phyloP scores from a whole-genome alignment of 2,329 filamentous ascomycete species.

The Ilyonectria mors-panacis region DNA sequence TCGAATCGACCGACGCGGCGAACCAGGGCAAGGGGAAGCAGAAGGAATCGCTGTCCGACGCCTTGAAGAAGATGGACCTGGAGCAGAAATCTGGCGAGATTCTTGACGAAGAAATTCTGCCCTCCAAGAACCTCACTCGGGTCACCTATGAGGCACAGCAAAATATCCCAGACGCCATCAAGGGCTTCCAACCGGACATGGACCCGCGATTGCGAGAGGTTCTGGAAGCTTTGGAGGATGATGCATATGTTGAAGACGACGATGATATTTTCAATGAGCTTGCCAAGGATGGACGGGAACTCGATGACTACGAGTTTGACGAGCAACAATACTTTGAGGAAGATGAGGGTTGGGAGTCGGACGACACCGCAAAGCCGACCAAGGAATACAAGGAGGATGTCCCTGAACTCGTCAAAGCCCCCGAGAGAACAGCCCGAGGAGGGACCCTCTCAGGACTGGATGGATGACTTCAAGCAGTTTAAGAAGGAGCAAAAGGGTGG shows the following conservation, averaged over 20 bases:
- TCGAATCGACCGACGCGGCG: slow-evolving; percentile 78
- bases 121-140: slow-evolving; percentile 83
- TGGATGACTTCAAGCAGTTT: slow-evolving; percentile 94
- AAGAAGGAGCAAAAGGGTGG: slow-evolving; percentile 81
- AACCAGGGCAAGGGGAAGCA: slow-evolving; percentile 81
- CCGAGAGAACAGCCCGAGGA: slow-evolving; percentile 69
- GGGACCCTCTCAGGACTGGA: slow-evolving; percentile 83
- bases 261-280: slow-evolving; percentile 88
- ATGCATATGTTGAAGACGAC: slow-evolving; percentile 90
- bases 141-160: slow-evolving; percentile 93
- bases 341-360: slow-evolving; percentile 94
- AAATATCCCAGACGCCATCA: slow-evolving; percentile 89
- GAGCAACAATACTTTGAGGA: slow-evolving; percentile 71
- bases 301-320: slow-evolving; percentile 87
- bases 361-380: slow-evolving; percentile 86
- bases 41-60: slow-evolving; percentile 87
- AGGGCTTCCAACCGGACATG: slow-evolving; percentile 98
- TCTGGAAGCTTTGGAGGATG: slow-evolving; percentile 93
- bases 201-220: slow-evolving; percentile 92
- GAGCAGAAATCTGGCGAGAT: slow-evolving; percentile 69
- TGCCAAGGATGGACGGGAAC: slow-evolving; percentile 78
- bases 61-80: slow-evolving; percentile 75
- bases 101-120: slow-evolving; percentile 81
- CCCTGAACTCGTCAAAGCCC: slow-evolving; percentile 64
- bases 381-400: slow-evolving; percentile 68